Evolutionary conservation across 148 eudicot species (phyloP).

Genomic region (Silene latifolia): DNA sequence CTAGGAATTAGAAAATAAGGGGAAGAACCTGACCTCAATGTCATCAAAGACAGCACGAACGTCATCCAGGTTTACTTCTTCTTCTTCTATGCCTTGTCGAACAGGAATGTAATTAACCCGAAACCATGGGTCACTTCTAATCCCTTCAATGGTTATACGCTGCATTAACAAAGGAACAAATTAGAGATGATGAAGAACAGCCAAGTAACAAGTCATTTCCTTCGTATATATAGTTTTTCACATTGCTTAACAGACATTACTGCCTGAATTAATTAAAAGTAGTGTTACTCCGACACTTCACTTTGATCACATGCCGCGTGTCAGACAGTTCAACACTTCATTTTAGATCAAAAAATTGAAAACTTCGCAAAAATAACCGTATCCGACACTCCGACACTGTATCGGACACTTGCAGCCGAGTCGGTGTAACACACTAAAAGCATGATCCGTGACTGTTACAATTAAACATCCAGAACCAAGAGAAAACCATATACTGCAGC

Average conservation of each 20-base stretch:
- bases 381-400: no score
- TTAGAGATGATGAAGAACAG: constrained; percentile 9
- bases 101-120: constrained; percentile 55
- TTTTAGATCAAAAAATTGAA: no score
- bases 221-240: background rate
- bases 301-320: no score
- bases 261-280: background rate
- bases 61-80: constrained; percentile 85
- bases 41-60: constrained; percentile 86
- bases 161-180: constrained; percentile 32
- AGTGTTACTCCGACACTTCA: no score
- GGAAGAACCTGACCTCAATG: constrained; percentile 61
- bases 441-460: background rate
- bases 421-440: no score
- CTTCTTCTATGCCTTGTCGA: constrained; percentile 61
- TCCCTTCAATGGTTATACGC: constrained; percentile 82
- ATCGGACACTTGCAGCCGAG: no score
- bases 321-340: no score
- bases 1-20: background rate
- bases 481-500: background rate
- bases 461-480: background rate
- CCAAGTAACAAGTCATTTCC: background rate
- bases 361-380: no score
- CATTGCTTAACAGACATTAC: background rate
- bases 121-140: constrained; percentile 81